Conservation (phyloP, 2,329 filamentous ascomycete genomes). For the Penicillium sumatraense region DNA sequence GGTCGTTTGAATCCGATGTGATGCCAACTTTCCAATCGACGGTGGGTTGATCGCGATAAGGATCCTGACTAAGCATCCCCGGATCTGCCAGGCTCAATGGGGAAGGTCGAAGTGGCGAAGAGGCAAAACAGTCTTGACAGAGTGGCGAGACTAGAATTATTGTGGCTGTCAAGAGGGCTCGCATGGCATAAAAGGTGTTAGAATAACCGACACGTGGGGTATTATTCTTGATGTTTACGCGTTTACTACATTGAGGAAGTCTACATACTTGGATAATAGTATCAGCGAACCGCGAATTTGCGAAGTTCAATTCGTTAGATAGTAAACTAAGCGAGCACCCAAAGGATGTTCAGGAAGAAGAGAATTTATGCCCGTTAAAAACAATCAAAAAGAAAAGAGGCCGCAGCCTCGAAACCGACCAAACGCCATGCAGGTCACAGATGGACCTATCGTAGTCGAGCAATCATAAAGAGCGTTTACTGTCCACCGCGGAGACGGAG, state of each 20-base stretch:
- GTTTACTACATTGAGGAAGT: too few relatives aligned
- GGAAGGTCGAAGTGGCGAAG: slow-evolving; percentile 2
- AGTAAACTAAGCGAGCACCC: slow-evolving; percentile 8
- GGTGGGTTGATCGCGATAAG: slow-evolving; percentile 4
- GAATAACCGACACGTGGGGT: neutral
- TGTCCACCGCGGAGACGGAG: slow-evolving; percentile 50
- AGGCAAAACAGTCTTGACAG: neutral
- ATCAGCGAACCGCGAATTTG: slow-evolving; percentile 2
- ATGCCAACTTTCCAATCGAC: neutral
- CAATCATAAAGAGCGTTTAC: slow-evolving; percentile 25
- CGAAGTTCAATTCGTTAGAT: slow-evolving; percentile 12
- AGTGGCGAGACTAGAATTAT: neutral
- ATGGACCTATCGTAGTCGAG: slow-evolving; percentile 33
- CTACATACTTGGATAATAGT: neutral
- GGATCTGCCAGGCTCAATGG: neutral
- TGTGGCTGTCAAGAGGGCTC: neutral
- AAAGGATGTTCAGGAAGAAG: neutral
- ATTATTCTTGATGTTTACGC: too few relatives aligned
- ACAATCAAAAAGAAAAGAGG: slow-evolving; percentile 20
- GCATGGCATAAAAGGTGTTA: too few relatives aligned
- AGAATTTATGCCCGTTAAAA: slow-evolving; percentile 15
- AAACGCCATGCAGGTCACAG: slow-evolving; percentile 43
- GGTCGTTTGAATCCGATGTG: too few relatives aligned
- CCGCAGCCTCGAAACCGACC: slow-evolving; percentile 37
- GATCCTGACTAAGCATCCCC: slow-evolving; percentile 3